These are phyloP conservation scores for Coriolopsis trogii DNA, from an alignment of 1,284 basidiomycete genomes.

Conservation along the genomic window DNA sequence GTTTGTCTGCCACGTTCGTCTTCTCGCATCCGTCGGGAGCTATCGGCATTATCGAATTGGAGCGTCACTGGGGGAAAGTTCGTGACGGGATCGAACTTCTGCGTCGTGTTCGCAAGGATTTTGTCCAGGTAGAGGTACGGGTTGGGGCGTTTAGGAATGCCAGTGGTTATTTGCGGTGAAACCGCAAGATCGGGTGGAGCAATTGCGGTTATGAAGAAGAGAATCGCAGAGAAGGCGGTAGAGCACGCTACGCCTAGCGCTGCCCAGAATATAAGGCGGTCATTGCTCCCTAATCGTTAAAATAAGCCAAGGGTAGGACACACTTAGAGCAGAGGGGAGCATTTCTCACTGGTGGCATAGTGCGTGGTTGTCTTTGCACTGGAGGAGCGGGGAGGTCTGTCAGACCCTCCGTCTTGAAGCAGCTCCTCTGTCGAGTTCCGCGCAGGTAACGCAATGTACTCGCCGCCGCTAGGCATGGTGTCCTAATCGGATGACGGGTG, in stretches of 20 bases:
- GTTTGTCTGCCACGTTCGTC: constrained; percentile 10
- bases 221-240: constrained; percentile 10
- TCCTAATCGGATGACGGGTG: neutral
- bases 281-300: neutral
- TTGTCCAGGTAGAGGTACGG: constrained; percentile 21
- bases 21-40: constrained; percentile 13
- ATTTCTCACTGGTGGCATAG: neutral
- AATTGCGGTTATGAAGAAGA: constrained; percentile 6
- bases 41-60: constrained; percentile 13
- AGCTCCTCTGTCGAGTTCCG: neutral
- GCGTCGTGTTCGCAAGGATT: constrained; percentile 8
- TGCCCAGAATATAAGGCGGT: constrained; percentile 16
- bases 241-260: constrained; percentile 12
- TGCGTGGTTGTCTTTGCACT: neutral
- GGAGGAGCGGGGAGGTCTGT: too few relatives aligned
- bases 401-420: neutral
- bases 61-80: constrained; percentile 22
- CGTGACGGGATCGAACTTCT: constrained; percentile 14
- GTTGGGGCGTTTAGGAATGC: constrained; percentile 11
- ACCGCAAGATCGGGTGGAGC: neutral
- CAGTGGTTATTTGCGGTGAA: neutral
- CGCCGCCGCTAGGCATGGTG: neutral
- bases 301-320: neutral
- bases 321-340: too few relatives aligned
- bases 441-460: constrained; percentile 1